phyloP scores from a whole-genome alignment of 2,329 filamentous ascomycete genomes.

The Colletotrichum sp. region DNA sequence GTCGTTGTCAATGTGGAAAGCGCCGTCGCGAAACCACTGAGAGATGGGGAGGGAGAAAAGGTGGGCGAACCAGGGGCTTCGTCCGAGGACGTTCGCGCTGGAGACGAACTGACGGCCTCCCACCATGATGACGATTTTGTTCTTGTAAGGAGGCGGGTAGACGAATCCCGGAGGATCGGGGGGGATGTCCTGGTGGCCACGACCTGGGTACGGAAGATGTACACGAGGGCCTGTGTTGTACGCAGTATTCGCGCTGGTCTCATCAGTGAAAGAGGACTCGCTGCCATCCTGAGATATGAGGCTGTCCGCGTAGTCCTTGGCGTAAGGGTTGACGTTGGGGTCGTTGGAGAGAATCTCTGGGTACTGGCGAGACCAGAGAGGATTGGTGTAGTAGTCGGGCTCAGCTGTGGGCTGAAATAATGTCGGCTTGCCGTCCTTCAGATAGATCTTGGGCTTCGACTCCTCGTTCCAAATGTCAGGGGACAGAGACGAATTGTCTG shows the following conservation, averaged over 20 bases:
- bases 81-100: constrained; percentile 9
- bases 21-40: constrained; percentile 1
- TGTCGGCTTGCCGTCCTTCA: constrained; percentile 15
- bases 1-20: constrained; percentile 38
- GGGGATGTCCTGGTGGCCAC: not conserved
- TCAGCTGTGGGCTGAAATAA: constrained; percentile 4
- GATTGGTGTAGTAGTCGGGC: constrained; percentile 4
- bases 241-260: not conserved
- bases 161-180: not conserved
- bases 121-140: constrained; percentile 17
- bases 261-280: not conserved
- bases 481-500: not conserved
- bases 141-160: not conserved
- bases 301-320: not conserved
- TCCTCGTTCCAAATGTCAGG: constrained; percentile 5
- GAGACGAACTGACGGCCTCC: constrained; percentile 22
- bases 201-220: not conserved
- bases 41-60: constrained; percentile 10
- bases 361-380: constrained; percentile 18
- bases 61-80: constrained; percentile 10
- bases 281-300: not conserved
- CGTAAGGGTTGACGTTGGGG: not conserved
- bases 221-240: not conserved
- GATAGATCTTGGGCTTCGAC: constrained; percentile 12
- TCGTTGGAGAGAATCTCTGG: constrained; percentile 13